Evolutionary conservation across 768 basidiomycete genomes (phyloP).

Genomic region (Mycena filopes): DNA sequence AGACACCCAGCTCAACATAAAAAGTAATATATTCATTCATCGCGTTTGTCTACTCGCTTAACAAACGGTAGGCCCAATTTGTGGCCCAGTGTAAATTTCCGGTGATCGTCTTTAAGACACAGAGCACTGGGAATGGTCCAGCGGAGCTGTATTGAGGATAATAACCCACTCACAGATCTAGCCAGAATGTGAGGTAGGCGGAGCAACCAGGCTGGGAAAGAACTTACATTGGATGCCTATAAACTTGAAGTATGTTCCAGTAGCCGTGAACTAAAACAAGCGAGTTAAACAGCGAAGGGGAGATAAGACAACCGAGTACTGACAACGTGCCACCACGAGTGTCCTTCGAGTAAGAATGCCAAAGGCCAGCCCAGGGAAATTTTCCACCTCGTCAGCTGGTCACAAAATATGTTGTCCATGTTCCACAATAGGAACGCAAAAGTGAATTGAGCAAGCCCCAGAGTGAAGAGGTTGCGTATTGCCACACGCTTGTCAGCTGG

Average conservation of each 20-base stretch:
- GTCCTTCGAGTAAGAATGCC: slow-evolving; percentile 77
- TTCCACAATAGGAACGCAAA: slow-evolving; percentile 84
- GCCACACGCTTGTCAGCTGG: slow-evolving; percentile 52
- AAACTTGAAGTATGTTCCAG: slow-evolving; percentile 63
- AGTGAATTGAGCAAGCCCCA: slow-evolving; percentile 66
- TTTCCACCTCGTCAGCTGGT: slow-evolving; percentile 66
- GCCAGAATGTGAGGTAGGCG: slow-evolving; percentile 21
- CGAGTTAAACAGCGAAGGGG: neutral
- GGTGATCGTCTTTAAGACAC: slow-evolving; percentile 68
- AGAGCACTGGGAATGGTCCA: slow-evolving; percentile 54
- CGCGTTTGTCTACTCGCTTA: slow-evolving; percentile 41
- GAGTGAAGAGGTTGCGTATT: slow-evolving; percentile 59
- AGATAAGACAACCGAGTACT: slow-evolving; percentile 27
- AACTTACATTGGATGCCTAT: slow-evolving; percentile 63
- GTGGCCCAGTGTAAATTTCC: slow-evolving; percentile 57
- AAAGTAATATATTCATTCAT: slow-evolving; percentile 19
- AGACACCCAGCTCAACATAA: slow-evolving; percentile 5
- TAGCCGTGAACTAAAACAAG: slow-evolving; percentile 46
- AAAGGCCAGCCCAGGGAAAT: slow-evolving; percentile 67
- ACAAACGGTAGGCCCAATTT: slow-evolving; percentile 61
- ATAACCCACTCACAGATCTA: slow-evolving; percentile 54
- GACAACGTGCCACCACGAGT: slow-evolving; percentile 81
- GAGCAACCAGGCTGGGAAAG: neutral
- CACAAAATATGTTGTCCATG: slow-evolving; percentile 82
- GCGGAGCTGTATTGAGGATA: slow-evolving; percentile 14